Conservation (phyloP, 352 stramenopile genomes). For the Globisporangium carolinianum region DNA sequence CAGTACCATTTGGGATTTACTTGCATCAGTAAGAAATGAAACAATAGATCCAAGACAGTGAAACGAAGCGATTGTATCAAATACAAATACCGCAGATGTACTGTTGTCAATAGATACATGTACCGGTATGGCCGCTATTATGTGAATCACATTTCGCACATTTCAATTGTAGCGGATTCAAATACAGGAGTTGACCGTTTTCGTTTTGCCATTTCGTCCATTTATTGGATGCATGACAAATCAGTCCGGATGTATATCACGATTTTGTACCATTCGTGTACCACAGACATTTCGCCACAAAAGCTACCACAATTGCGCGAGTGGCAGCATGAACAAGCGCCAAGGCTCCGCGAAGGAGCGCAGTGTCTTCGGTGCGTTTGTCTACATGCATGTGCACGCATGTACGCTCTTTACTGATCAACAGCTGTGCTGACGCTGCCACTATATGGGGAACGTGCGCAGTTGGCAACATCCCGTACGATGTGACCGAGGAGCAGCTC, state of each 20-base stretch:
- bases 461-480: slow-evolving; percentile 88
- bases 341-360: slow-evolving; percentile 71
- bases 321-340: slow-evolving; percentile 37
- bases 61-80: no score
- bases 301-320: neutral
- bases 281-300: neutral
- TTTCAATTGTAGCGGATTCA: no score
- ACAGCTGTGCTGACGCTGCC: neutral
- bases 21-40: no score
- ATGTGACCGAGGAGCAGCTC: slow-evolving; percentile 84
- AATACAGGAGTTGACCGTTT: neutral
- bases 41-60: no score
- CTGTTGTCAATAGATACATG: no score
- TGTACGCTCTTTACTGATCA: neutral
- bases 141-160: no score
- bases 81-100: no score
- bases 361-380: slow-evolving; percentile 74
- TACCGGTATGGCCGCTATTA: no score
- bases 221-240: neutral
- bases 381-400: neutral
- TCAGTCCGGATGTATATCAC: neutral
- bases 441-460: slow-evolving; percentile 2
- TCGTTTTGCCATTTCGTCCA: neutral
- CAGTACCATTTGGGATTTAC: no score
- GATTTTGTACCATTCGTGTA: no score